Evolutionary conservation across 139 green algal species (phyloP), one percentile per base, ranked within the genome.

Genomic region (Desmodesmus armatus): DNA sequence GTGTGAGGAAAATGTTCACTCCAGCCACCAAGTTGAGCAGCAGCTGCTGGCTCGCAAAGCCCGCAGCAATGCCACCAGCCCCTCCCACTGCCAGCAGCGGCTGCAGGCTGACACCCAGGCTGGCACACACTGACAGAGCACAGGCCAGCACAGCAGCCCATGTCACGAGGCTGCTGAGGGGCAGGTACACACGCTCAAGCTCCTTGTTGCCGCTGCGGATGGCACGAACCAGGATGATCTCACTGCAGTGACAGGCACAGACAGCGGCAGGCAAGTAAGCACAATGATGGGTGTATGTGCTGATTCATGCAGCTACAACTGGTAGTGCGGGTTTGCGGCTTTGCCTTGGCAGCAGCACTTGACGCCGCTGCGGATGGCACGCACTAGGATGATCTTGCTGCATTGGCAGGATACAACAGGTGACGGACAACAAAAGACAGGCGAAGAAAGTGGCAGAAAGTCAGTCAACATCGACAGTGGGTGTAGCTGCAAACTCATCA

Each of bases 11-110:
- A 33, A 89, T 89, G 73, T 89, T 89, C 6, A 89, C 60, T 3
- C 86, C 77, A 63, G 77, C 83, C 21, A 89, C 85, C 17, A 86
- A 65, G 60, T 89, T 89, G 13, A 37, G 21, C 9, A 89, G 65
- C 63, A 89, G 62, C 80, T 89, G 86, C 86, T 89, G 86, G 13
- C 78, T 89, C 2, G 86, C 86, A 39, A 89, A 85, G 70, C 86
- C 86, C 33, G 84, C 84, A 39, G 84, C 84, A 31, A 89, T 86
- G 31, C 79, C 79, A 60, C 85, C 83, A 40, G 85, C 85, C 5
- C 85, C 85, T 39, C 85, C 85, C 33, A 89, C 85, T 11, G 85
- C 85, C 62, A 89, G 79, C 44, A 86, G 7, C 41, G 85, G 85
- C 79, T 83, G 65, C 47, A 89, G 49, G 51, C 81, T 83, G 0